Evolutionary conservation across 768 basidiomycete species (phyloP).

Genomic region (Crepidotus variabilis): DNA sequence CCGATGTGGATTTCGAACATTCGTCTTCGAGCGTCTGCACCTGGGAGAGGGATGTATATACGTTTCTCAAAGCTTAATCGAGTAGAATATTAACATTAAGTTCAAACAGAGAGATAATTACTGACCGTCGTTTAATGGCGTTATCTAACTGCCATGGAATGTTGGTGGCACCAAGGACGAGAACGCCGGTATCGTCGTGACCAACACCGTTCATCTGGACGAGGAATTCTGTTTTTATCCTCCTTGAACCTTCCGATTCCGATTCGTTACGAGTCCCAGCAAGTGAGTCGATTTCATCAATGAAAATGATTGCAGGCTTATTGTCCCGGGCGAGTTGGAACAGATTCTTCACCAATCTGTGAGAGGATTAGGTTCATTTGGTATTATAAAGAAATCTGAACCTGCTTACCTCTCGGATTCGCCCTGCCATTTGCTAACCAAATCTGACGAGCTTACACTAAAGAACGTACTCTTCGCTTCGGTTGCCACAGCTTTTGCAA

Average conservation of each 20-base stretch:
- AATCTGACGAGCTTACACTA: conserved; percentile 89
- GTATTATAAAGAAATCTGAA: background rate
- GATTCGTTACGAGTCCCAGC: conserved; percentile 93
- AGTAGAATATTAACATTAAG: background rate
- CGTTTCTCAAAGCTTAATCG: conserved; percentile 85
- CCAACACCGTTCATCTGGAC: conserved; percentile 99
- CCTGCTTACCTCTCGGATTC: conserved; percentile 85
- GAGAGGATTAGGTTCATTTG: background rate
- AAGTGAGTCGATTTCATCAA: conserved; percentile 97
- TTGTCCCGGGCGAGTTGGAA: conserved; percentile 95
- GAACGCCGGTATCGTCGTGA: conserved; percentile 93
- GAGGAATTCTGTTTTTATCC: conserved; percentile 96
- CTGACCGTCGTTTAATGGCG: conserved; percentile 91
- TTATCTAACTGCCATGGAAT: conserved; percentile 98
- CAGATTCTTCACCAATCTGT: conserved; percentile 89
- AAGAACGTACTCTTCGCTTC: conserved; percentile 99
- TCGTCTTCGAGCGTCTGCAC: conserved; percentile 81
- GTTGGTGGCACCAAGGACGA: conserved; percentile 96
- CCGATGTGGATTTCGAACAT: conserved; percentile 99
- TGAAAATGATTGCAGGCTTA: conserved; percentile 98
- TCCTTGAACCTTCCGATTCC: conserved; percentile 95
- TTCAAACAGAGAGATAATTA: background rate
- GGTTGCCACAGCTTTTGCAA: conserved; percentile 98
- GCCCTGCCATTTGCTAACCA: conserved; percentile 99
- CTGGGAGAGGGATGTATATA: conserved; percentile 97